Percentiles rank a stretch among this genome's conserved stretches.
Conservation (phyloP, 495 filamentous ascomycete species). For the Daldinia childiae region DNA sequence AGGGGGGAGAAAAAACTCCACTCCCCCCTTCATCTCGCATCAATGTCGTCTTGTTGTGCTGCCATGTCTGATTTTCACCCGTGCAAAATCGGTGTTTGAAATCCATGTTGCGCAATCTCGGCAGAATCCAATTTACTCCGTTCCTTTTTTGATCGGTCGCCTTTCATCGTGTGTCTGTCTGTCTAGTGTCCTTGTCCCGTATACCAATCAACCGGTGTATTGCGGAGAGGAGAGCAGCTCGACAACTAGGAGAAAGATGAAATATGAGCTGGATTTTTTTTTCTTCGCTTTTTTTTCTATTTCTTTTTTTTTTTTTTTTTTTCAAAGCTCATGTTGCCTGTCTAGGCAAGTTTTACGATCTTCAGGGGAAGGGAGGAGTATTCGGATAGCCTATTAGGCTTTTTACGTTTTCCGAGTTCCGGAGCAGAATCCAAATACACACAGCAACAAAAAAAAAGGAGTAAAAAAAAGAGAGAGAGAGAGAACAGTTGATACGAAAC, state of each 20-base stretch:
- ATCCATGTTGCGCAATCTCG: background rate
- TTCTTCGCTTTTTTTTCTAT: background rate
- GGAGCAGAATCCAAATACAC: background rate
- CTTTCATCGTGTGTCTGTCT: too few species aligned
- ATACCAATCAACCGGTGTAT: background rate
- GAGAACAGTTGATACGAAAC: background rate
- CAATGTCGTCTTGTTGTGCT: background rate
- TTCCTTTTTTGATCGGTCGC: background rate
- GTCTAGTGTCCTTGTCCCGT: background rate
- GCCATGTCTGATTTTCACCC: background rate
- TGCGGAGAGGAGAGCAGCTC: background rate
- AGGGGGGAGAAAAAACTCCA: too few species aligned
- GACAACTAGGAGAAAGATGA: background rate
- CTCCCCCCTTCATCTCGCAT: conserved; percentile 1
- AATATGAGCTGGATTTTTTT: background rate
- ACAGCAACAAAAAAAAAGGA: too few species aligned
- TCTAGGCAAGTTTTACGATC: background rate
- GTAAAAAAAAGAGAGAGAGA: background rate
- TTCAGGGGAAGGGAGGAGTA: background rate
- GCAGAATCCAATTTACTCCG: background rate
- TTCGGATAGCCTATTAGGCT: background rate
- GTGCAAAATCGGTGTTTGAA: background rate
- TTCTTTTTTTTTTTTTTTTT: background rate
- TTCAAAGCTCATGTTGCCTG: background rate
- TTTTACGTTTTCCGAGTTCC: background rate